Evolutionary conservation across 140 eudicot genomes (phyloP).

Genomic region (Anethum foeniculum): DNA sequence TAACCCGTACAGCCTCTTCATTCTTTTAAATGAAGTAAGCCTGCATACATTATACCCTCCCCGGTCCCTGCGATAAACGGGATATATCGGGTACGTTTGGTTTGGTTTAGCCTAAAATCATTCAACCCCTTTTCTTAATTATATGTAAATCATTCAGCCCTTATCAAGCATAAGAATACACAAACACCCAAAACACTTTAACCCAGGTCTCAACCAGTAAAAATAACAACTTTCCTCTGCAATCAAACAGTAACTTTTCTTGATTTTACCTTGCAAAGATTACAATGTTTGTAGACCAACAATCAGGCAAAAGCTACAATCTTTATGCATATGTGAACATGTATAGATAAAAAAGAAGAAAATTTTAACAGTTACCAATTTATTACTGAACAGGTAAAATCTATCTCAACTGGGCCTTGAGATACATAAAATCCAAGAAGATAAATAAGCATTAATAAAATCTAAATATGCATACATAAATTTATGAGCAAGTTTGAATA

Average conservation of each 20-base stretch:
- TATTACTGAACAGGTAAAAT: background rate
- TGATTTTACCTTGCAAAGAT: background rate
- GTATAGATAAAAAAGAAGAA: background rate
- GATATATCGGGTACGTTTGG: too few species aligned
- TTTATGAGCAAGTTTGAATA: background rate
- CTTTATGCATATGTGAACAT: background rate
- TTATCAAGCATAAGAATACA: background rate
- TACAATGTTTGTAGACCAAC: background rate
- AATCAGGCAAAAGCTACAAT: background rate
- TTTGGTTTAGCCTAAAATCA: too few species aligned
- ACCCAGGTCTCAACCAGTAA: background rate
- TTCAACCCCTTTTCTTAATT: background rate
- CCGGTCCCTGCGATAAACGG: too few species aligned
- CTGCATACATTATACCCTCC: too few species aligned
- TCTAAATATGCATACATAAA: background rate
- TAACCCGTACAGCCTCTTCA: too few species aligned
- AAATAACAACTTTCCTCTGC: background rate
- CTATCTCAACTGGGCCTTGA: background rate
- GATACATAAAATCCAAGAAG: background rate
- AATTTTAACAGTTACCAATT: background rate
- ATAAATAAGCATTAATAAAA: background rate
- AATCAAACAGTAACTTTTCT: background rate
- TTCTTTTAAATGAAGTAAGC: too few species aligned
- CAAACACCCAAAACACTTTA: background rate
- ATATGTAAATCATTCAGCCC: background rate